Conservation (phyloP, 768 basidiomycete genomes). For the Heimioporus sp. region DNA sequence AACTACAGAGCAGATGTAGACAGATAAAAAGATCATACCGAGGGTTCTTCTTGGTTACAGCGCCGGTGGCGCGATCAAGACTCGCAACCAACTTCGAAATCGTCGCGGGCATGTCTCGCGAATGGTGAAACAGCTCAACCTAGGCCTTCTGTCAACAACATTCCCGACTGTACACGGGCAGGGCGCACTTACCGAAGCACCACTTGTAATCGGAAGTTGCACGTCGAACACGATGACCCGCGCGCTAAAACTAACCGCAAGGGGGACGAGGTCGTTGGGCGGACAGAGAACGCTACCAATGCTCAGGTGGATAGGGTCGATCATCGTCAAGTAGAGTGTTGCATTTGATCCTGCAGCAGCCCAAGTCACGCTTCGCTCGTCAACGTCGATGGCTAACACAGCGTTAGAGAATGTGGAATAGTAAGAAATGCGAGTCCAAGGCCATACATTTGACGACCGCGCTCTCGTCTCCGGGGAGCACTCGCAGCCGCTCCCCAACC, state of each 20-base stretch:
- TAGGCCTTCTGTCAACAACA: constrained; percentile 22
- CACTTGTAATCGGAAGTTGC: constrained; percentile 82
- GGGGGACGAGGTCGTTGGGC: constrained; percentile 63
- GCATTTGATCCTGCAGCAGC: constrained; percentile 88
- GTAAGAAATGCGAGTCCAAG: not conserved
- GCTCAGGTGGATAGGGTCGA: constrained; percentile 83
- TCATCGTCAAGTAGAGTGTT: constrained; percentile 77
- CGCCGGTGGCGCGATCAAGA: constrained; percentile 76
- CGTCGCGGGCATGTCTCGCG: constrained; percentile 87
- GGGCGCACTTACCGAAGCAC: constrained; percentile 63
- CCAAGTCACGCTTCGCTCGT: constrained; percentile 77
- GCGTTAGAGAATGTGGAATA: not conserved
- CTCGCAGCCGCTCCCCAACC: constrained; percentile 83
- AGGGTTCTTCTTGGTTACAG: constrained; percentile 73
- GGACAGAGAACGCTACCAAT: constrained; percentile 92
- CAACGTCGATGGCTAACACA: constrained; percentile 75
- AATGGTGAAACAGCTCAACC: constrained; percentile 96
- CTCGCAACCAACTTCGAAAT: constrained; percentile 77
- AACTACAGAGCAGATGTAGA: constrained; percentile 1
- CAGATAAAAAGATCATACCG: constrained; percentile 44
- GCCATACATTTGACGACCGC: constrained; percentile 68
- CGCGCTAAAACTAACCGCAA: constrained; percentile 77
- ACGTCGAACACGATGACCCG: constrained; percentile 94
- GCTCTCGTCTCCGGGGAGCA: constrained; percentile 91
- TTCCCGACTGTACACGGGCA: not conserved